These are phyloP conservation scores for Pholiota adiposa DNA, from an alignment of 1,284 basidiomycete genomes.

Conservation along the genomic window DNA sequence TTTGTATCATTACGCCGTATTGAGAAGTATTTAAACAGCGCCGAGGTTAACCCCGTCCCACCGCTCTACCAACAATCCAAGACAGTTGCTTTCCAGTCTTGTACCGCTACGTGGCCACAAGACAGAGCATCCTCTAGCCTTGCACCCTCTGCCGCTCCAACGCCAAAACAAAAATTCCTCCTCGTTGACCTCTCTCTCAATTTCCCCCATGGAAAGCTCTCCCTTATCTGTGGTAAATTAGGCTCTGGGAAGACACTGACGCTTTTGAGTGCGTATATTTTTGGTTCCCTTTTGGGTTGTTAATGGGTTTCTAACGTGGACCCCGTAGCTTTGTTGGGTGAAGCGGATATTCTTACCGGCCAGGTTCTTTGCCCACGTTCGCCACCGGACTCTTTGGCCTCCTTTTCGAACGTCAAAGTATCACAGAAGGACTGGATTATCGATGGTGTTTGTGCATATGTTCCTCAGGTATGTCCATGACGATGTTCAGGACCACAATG, in stretches of 20 bases:
- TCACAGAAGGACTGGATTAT: constrained; percentile 76
- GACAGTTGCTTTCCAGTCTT: constrained; percentile 77
- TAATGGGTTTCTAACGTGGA: constrained; percentile 9
- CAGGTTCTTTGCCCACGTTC: constrained; percentile 84
- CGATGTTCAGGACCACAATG: not conserved
- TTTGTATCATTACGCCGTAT: constrained; percentile 89
- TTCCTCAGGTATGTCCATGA: constrained; percentile 75
- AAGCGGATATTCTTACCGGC: constrained; percentile 85
- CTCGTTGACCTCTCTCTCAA: constrained; percentile 80
- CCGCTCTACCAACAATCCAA: constrained; percentile 60
- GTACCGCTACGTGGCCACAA: constrained; percentile 90
- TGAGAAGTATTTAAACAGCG: constrained; percentile 82
- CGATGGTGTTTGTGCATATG: constrained; percentile 82
- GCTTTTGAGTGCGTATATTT: constrained; percentile 54
- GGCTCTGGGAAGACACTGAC: constrained; percentile 87
- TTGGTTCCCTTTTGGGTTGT: not conserved
- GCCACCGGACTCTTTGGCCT: constrained; percentile 77
- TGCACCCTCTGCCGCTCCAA: constrained; percentile 64
- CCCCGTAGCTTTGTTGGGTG: constrained; percentile 77
- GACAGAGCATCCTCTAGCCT: constrained; percentile 58
- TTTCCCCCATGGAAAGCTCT: constrained; percentile 80
- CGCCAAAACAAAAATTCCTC: constrained; percentile 80
- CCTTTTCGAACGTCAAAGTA: constrained; percentile 46
- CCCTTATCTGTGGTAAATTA: constrained; percentile 82
- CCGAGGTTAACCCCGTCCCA: constrained; percentile 68